A percentile compares a stretch with the other conserved stretches of the same genome.
Evolutionary conservation across 2,329 filamentous ascomycete genomes (phyloP).

Genomic region (Fusarium solani-melongenae): DNA sequence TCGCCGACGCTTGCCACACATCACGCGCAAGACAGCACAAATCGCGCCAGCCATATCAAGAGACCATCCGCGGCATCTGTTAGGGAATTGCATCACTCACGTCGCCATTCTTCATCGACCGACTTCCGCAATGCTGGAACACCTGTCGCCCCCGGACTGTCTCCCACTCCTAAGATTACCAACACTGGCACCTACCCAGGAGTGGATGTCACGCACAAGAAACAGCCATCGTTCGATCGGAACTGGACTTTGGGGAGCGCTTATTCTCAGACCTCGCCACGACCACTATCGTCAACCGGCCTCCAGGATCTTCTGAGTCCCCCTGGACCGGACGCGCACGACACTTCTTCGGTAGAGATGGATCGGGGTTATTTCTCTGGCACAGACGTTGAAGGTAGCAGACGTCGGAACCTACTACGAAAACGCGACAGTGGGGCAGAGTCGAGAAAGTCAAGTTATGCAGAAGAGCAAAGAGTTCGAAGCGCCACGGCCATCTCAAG

Average conservation of each 20-base stretch:
- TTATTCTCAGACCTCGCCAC: constrained; percentile 51
- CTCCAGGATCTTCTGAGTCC: constrained; percentile 57
- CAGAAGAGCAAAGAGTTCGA: constrained; percentile 77
- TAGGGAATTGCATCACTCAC: constrained; percentile 83
- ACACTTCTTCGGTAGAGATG: constrained; percentile 66
- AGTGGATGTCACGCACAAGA: constrained; percentile 63
- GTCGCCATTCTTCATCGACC: constrained; percentile 84
- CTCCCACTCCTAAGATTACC: constrained; percentile 53
- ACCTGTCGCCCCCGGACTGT: constrained; percentile 30
- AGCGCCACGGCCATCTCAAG: constrained; percentile 74
- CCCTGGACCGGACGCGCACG: constrained; percentile 55
- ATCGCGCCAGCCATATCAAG: constrained; percentile 61
- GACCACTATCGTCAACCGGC: constrained; percentile 66
- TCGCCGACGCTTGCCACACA: constrained; percentile 57
- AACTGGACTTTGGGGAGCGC: constrained; percentile 75
- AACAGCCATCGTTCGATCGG: constrained; percentile 75
- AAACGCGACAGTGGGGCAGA: constrained; percentile 76
- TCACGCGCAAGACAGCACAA: constrained; percentile 58
- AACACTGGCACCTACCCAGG: constrained; percentile 57
- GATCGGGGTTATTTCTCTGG: constrained; percentile 96
- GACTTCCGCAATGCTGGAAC: constrained; percentile 67
- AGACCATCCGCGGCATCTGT: constrained; percentile 85
- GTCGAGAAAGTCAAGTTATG: constrained; percentile 79
- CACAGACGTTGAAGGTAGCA: constrained; percentile 80
- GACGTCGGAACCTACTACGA: constrained; percentile 81